Base-by-base conservation (phyloP, 2,329 filamentous ascomycete species). In the Beauveria scarabaeidicola region DNA sequence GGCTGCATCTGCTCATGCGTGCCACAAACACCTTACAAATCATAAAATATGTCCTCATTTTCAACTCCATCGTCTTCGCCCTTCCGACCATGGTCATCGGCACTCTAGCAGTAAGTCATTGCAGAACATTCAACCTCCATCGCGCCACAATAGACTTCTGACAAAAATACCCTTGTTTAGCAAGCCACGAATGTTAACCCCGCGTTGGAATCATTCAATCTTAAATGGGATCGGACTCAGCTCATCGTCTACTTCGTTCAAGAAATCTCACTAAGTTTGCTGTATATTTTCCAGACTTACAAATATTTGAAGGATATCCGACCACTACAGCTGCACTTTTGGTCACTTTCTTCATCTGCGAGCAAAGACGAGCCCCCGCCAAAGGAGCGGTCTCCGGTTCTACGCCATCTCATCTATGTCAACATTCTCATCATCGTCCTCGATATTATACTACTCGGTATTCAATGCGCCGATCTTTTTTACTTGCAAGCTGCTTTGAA, bases 1-100 rank as follows among this genome's bases (percentile, higher is more conserved):
- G 83, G 6, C 74, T 86, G 1, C 81, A 85, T 65, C 74, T 86
- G 2, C 75, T 86, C n/a, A 72, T 82, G 5, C 77, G 75, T 21
- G 78, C 80, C 73, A 59, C 75, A 6, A 69, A 70, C 3, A 67
- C 77, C 5, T 73, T 85, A 1, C 73, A 73, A 2, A 73, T 72
- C 10, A 77, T 82, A 0, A 73, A 82, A 5, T 73, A 65, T 59
- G 80, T 86, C 76, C 84, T 87, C 61, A 75, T 84, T 50, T 68
- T 75, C 61, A 78, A 83, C 66, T 74, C 75, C 25, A 64, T 83
- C 43, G 61, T 83, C 5, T 69, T 83, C 13, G 78, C 84, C 62
- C 68, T 80, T 0, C 77, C 78, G 0, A 83, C 79, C 6, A 79
- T 77, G 0, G 73, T 85, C 2, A 68, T 86, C 7, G 79, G 78